Percentiles rank a stretch among this genome's conserved stretches.
Evolutionary conservation across 2,329 filamentous ascomycete genomes (phyloP).

Genomic region (Catunica adiposa): DNA sequence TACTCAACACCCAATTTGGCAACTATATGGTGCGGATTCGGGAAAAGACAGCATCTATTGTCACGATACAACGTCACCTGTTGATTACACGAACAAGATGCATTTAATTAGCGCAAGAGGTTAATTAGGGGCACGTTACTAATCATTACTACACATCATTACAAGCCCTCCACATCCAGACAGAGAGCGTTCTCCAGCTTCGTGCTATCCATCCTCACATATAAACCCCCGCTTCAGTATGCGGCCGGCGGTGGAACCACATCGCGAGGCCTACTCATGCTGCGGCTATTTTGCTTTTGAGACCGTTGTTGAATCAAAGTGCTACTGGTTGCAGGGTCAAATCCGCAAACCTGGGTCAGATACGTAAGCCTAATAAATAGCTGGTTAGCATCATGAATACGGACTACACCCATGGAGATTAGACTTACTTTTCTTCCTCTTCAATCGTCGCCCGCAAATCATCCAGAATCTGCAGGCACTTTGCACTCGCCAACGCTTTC

Average conservation of each 20-base stretch:
- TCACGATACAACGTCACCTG: too few relatives aligned
- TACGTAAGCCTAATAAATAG: slow-evolving; percentile 29
- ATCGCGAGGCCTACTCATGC: slow-evolving; percentile 14
- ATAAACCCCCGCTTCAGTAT: not conserved
- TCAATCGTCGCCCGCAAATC: slow-evolving; percentile 51
- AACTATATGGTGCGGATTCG: too few relatives aligned
- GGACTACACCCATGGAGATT: too few relatives aligned
- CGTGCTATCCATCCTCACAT: not conserved
- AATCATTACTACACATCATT: not conserved
- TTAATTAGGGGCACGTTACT: not conserved
- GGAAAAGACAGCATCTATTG: too few relatives aligned
- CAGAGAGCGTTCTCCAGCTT: not conserved
- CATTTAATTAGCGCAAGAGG: too few relatives aligned
- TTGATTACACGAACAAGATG: too few relatives aligned
- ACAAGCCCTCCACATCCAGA: not conserved
- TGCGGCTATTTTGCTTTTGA: slow-evolving; percentile 9
- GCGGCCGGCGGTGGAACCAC: slow-evolving; percentile 1
- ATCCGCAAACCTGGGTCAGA: slow-evolving; percentile 35
- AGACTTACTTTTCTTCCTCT: slow-evolving; percentile 59
- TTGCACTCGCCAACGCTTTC: slow-evolving; percentile 51
- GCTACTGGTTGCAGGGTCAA: slow-evolving; percentile 35
- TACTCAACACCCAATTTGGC: too few relatives aligned
- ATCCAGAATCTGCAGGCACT: slow-evolving; percentile 59
- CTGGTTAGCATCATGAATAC: not conserved
- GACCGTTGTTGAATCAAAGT: slow-evolving; percentile 26